These are phyloP conservation scores for Syncephalastrum monosporum DNA, from an alignment of 371 early-diverging fungal species.

Conservation along the genomic window DNA sequence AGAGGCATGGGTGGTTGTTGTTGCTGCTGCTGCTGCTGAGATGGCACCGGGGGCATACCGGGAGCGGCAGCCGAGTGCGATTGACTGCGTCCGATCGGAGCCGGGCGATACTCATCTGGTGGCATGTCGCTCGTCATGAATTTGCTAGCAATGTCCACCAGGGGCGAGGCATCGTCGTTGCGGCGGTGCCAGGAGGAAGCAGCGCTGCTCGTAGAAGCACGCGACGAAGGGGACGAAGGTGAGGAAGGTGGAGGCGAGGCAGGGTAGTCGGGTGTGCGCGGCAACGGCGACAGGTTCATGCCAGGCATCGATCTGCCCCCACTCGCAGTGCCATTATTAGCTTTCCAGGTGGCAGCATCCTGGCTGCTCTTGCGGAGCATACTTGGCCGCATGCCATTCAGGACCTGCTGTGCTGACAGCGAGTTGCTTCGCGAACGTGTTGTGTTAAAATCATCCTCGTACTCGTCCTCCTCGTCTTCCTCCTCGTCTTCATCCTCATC, in stretches of 20 bases:
- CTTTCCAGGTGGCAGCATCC: constrained; percentile 15
- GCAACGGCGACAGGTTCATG: constrained; percentile 12
- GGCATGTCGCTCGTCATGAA: constrained; percentile 30
- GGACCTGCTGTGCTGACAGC: constrained; percentile 23
- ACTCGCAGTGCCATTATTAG: constrained; percentile 1
- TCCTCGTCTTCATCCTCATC: constrained; percentile 46
- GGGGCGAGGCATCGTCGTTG: constrained; percentile 29
- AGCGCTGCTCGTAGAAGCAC: constrained; percentile 16
- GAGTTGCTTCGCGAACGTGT: constrained; percentile 31
- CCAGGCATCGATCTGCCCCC: constrained; percentile 6
- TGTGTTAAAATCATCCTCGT: constrained; percentile 26
- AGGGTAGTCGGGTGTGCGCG: constrained; percentile 36
- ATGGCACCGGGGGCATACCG: constrained; percentile 10
- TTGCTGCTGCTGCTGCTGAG: constrained; percentile 8
- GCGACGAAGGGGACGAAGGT: constrained; percentile 56
- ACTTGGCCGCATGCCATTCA: constrained; percentile 24
- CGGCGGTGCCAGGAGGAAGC: constrained; percentile 12
- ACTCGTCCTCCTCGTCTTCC: constrained; percentile 32
- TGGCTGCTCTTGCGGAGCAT: constrained; percentile 28
- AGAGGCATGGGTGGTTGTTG: constrained; percentile 10
- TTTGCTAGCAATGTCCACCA: constrained; percentile 48
- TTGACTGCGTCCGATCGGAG: constrained; percentile 35
- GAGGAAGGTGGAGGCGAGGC: constrained; percentile 62
- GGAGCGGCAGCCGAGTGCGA: constrained; percentile 33
- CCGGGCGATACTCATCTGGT: constrained; percentile 20